These are phyloP conservation scores for Ophiostoma pallidulum DNA, from an alignment of 2,329 filamentous ascomycete species.

Conservation along the genomic window DNA sequence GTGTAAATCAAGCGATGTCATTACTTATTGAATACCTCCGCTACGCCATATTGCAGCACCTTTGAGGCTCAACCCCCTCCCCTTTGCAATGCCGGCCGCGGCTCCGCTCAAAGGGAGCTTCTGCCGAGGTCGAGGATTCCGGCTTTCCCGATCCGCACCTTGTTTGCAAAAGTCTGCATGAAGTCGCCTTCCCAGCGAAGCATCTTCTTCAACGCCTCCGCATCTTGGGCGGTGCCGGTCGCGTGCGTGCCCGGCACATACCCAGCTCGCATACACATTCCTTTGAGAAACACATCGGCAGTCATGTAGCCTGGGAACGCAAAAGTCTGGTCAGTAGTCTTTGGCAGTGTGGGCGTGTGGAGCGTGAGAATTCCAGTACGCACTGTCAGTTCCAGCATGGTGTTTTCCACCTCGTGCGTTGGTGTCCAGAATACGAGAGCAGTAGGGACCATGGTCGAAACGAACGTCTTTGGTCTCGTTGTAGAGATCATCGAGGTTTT, in stretches of 20 bases:
- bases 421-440: too few species aligned
- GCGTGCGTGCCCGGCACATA: not conserved
- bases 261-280: conserved; percentile 11
- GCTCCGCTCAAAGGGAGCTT: not conserved
- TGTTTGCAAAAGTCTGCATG: conserved; percentile 20
- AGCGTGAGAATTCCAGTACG: conserved; percentile 10
- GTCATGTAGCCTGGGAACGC: conserved; percentile 26
- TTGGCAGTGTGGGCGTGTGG: too few species aligned
- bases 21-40: not conserved
- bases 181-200: conserved; percentile 16
- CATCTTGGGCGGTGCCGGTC: not conserved
- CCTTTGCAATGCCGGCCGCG: not conserved
- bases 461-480: not conserved
- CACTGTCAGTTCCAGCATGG: conserved; percentile 53
- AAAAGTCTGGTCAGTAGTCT: too few species aligned
- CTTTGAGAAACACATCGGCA: conserved; percentile 30
- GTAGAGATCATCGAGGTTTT: conserved; percentile 16
- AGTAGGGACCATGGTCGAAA: not conserved
- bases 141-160: conserved; percentile 16
- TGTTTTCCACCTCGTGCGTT: too few species aligned
- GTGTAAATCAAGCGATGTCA: conserved; percentile 12
- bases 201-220: not conserved
- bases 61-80: too few species aligned
- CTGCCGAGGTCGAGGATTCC: conserved; percentile 13
- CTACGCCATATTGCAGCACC: not conserved